Evolutionary conservation across 2,329 filamentous ascomycete species (phyloP), one percentile per base, ranked within the genome.

Genomic region (Allantophomopsis cytisporea): DNA sequence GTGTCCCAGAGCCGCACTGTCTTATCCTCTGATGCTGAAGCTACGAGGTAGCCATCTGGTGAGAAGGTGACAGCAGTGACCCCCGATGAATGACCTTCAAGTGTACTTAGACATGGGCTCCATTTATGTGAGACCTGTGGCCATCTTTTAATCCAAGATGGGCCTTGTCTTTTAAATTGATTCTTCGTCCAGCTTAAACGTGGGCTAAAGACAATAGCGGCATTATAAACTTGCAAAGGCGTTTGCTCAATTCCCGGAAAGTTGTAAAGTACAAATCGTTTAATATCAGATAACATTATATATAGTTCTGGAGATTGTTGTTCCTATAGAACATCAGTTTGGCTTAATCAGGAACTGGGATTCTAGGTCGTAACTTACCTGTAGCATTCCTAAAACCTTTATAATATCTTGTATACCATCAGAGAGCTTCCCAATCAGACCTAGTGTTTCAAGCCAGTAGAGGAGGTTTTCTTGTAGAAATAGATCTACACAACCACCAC

Each of bases 221-320:
- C 50, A 31, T 38, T 41, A 42, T 54, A 54, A 41, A 40, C 16
- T 31, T 55, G 51, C 13, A 54, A 44, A 39, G 50, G 49, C 17
- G 15, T 41, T 31, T 35, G 41, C 40, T 49, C 45, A 20, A 53
- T 53, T 37, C 35, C 36, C 15, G 30, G 14, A 31, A 44, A 48
- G 42, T 50, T 45, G 32, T 46, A 52, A 42, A 48, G 47, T 31
- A 52, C 40, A 36, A 56, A 54, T 37, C 39, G 18, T 12, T 37
- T 21, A 13, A 21, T 35, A 33, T 41, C 39, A 12, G 23, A 39
- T 31, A 43, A 35, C 13, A 40, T 21, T 7, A 20, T 20, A 7
- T 20, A 20, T 20, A 20, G 18, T 20, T 20, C 18, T 20, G 18
- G 18, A 20, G 4, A 20, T 20, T 20, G 18, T 20, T 20, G 18